Base-by-base conservation (phyloP, 2,329 filamentous ascomycete genomes). In the Aspergillus fumigatus region DNA sequence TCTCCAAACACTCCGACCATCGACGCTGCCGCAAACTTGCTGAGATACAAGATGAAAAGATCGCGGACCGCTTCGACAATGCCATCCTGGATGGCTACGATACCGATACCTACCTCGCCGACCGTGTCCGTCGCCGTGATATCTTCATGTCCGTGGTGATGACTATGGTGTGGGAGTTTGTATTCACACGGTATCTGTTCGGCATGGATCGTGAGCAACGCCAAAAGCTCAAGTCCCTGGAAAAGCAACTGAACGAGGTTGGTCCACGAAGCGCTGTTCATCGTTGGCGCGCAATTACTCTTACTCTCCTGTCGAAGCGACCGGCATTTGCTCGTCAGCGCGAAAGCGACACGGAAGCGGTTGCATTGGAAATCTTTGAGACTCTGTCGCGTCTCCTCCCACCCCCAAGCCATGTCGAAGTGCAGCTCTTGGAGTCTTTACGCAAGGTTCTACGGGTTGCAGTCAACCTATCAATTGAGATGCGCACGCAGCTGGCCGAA, bases 131-230 rank as follows among this genome's bases (percentile, higher is more conserved):
- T 68, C 88, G 94, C 59, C 87, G 93, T 58, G 93, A 97, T 72
- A 87, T 97, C 57, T 97, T 99, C 81, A 97, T 97, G 91, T 94
- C 92, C 40, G 92, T 99, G 74, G 90, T 93, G 55, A 97, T 97
- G 92, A 94, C 89, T 59, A 97, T 99, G 92, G 87, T 99, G 52
- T 99, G 92, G 92, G 94, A 99, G 75, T 97, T 95, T 70, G 88
- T 99, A 71, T 99, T 99, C 72, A 97, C 93, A 8, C 87, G 94
- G 62, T 99, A 99, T 73, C 86, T 99, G 26, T 99, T 99, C 72
- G 94, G 94, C 67, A 96, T 99, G 91, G 94, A 99, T 72, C 85
- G 92, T 66, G 94, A 97, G 75, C 94, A 99, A 76, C 86, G 94
- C 66, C 92, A 97, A 75, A 97, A 97, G 76, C 87, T 99, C 73